Evolutionary conservation across 2,329 filamentous ascomycete genomes (phyloP), one percentile per base, ranked within the genome.

Genomic region (Aspergillus ibericus): DNA sequence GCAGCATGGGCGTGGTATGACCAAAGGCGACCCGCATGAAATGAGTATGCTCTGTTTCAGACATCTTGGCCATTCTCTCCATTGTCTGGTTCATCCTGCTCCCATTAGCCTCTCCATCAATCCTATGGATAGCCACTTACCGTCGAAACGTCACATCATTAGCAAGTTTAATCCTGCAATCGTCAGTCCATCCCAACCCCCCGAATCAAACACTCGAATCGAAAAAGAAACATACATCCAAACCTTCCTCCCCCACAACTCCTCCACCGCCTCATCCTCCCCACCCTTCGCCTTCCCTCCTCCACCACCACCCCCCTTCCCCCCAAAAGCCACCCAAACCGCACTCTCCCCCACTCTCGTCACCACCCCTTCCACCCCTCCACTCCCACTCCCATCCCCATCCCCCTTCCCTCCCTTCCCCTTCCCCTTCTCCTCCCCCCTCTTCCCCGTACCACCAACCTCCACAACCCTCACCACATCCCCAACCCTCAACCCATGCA

Each of bases 131-230:
- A 20, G 22, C 15, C 0, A 29, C 51, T n/a, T 74, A 83, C 81
- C 85, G 79, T 74, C 86, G 84, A 71, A 86, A 85, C 27, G 86
- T 88, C 59, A 87, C 82, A 75, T 88, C 85, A 70, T 88, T 88
- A 46, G 85, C 85, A 64, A 88, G 75, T 68, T 88, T 88, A 64
- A 48, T 34, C 35, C 34, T 49, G 8, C 12, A 20, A 42, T 22
- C 29, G 22, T 51, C 27, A n/a, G n/a, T n/a, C n/a, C n/a, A n/a
- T n/a, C n/a, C n/a, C n/a, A n/a, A n/a, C n/a, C n/a, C n/a, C n/a
- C n/a, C n/a, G n/a, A n/a, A n/a, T n/a, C n/a, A n/a, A n/a, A n/a
- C n/a, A n/a, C n/a, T n/a, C n/a, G 15, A 55, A 55, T 27, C 47
- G 15, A 54, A 5, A 25, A 20, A 56, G 29, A 53, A 49, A 59